Evolutionary conservation across 352 stramenopile genomes (phyloP).

Genomic region (Phytophthora sp.): DNA sequence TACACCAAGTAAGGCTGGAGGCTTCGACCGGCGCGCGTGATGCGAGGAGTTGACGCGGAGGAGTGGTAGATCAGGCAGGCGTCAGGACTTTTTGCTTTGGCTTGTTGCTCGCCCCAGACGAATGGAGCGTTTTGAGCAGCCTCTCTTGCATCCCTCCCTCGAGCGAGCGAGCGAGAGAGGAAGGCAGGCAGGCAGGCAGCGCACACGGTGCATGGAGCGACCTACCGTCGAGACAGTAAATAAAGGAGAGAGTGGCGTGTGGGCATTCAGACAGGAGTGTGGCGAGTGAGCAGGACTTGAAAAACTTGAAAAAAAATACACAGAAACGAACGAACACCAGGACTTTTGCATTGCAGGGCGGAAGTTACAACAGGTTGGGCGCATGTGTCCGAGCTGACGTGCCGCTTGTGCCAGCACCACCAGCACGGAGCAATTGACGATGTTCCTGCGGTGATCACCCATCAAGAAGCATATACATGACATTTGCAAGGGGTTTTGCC

Average conservation of each 20-base stretch:
- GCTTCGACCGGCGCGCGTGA: constrained; percentile 7
- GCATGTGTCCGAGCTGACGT: too few species aligned
- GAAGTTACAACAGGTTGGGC: too few species aligned
- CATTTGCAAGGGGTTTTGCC: too few species aligned
- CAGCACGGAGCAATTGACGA: constrained; percentile 1
- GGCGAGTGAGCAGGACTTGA: constrained; percentile 19
- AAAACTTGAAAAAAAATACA: constrained; percentile 38
- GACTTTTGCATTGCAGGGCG: background rate
- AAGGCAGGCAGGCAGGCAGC: constrained; percentile 13
- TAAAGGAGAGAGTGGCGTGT: constrained; percentile 29
- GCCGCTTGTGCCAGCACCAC: constrained; percentile 3
- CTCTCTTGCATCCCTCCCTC: constrained; percentile 12
- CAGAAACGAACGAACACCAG: constrained; percentile 23
- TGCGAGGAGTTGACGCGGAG: constrained; percentile 9
- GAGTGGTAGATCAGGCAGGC: constrained; percentile 16
- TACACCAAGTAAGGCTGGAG: constrained; percentile 94
- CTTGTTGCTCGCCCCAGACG: constrained; percentile 14
- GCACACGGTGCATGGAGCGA: constrained; percentile 21
- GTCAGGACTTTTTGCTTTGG: constrained; percentile 14
- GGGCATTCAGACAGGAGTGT: constrained; percentile 13
- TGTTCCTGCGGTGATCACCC: too few species aligned
- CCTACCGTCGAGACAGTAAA: constrained; percentile 30
- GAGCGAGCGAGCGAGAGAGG: constrained; percentile 7
- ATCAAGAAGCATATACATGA: too few species aligned
- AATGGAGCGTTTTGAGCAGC: constrained; percentile 21